Percentiles rank a stretch among this genome's conserved stretches.
Conservation (phyloP, 805 yeast species). For the Kockiozyma suomiensis region DNA sequence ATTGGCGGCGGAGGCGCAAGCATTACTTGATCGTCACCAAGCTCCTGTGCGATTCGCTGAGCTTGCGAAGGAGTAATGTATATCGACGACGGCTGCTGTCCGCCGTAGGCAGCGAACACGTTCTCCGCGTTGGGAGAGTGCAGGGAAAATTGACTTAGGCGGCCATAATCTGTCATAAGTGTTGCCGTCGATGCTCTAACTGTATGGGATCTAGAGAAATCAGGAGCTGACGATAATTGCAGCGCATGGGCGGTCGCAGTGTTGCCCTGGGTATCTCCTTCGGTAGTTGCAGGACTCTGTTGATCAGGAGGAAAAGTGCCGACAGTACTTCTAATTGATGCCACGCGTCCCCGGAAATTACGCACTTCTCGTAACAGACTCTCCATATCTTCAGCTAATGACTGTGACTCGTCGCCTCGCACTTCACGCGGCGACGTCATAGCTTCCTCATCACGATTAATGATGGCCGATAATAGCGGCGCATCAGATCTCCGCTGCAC, state of each 20-base stretch:
- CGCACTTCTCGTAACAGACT: constrained; percentile 28
- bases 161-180: constrained; percentile 2
- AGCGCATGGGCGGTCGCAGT: not conserved
- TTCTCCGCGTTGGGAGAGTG: constrained; percentile 10
- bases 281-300: not conserved
- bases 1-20: constrained; percentile 1
- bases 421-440: not conserved
- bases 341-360: constrained; percentile 24
- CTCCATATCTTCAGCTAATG: constrained; percentile 29
- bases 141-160: constrained; percentile 14
- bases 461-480: constrained; percentile 9
- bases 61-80: constrained; percentile 17
- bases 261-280: not conserved
- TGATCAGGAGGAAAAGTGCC: not conserved
- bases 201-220: not conserved
- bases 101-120: constrained; percentile 9
- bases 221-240: not conserved
- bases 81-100: constrained; percentile 31
- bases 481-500: constrained; percentile 2
- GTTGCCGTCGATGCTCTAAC: constrained; percentile 6
- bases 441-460: constrained; percentile 1
- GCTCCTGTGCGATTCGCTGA: constrained; percentile 2
- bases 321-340: constrained; percentile 13
- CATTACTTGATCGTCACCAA: not conserved
- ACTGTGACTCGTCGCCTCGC: not conserved